Base-by-base conservation (phyloP, 257 asterid genomes). In the Nicotiana undulata region DNA sequence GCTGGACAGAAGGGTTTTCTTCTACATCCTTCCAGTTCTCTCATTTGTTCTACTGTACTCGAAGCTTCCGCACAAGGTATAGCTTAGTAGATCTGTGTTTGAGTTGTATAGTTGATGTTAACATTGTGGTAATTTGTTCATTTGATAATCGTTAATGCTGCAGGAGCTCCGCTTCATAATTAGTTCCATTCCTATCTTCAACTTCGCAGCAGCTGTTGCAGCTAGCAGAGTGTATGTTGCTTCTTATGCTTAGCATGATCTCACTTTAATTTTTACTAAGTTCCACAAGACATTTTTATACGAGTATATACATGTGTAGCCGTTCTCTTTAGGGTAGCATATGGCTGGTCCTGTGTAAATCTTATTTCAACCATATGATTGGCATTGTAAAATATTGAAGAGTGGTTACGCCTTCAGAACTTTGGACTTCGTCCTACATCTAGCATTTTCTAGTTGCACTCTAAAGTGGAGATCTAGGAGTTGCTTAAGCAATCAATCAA, bases 41-140 rank as follows among this genome's bases (percentile, higher is more conserved):
- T 86, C 93, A 16, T 95, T 95, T 90, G 92, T 93, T 82, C 77
- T 89, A 79, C 93, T 95, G 75, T 95, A 95, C 86, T 92, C 97
- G 4, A 95, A 95, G 89, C 98, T 95, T 85, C 95, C 99, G 26
- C 99, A 95, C 88, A 95, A 93, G 98, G 99, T 95, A 90, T 80
- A 51, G 75, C 72, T 64, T 65, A 68, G 12, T 26, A 40, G 49
- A 32, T 67, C 68, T 22, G 16, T 37, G 51, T 53, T 79, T 75
- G 31, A 65, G 52, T 78, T 56, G 49, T 82, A 77, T 75, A 65
- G 46, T 67, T 84, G 70, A 82, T 40, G 31, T 80, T 59, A 70
- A 79, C 32, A 53, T 63, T 37, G 82, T 12, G 32, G 24, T 46
- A 63, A 18, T 16, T 52, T 32, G 34, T 68, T 79, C 63, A 75